These are phyloP conservation scores for Alternaria sp. DNA, from an alignment of 2,329 filamentous ascomycete genomes.

Conservation along the genomic window DNA sequence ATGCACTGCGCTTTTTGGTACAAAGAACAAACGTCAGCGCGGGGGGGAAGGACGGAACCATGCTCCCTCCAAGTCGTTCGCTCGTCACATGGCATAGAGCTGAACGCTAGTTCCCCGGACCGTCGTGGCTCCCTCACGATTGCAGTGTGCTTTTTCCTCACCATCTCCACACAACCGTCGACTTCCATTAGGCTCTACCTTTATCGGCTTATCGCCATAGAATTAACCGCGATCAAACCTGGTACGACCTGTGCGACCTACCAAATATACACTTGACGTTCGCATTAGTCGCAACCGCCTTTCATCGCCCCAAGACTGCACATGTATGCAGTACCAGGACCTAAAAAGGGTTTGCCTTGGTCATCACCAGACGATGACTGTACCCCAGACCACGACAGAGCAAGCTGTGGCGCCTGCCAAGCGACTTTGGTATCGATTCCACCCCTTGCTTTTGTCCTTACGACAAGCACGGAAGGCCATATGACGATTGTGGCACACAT, in stretches of 20 bases:
- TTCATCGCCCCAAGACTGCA: slow-evolving; percentile 17
- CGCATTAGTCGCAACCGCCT: slow-evolving; percentile 20
- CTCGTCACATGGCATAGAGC: slow-evolving; percentile 28
- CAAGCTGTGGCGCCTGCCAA: background rate
- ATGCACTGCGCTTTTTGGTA: slow-evolving; percentile 6
- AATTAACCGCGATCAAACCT: slow-evolving; percentile 1
- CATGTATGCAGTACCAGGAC: slow-evolving; percentile 18
- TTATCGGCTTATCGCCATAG: slow-evolving; percentile 8
- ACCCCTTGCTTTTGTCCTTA: slow-evolving; percentile 33
- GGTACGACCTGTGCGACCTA: slow-evolving; percentile 2
- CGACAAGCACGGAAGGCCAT: slow-evolving; percentile 18
- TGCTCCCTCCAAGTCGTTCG: slow-evolving; percentile 11
- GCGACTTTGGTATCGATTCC: background rate
- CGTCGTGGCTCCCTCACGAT: slow-evolving; percentile 37
- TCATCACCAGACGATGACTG: slow-evolving; percentile 16
- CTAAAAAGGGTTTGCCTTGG: slow-evolving; percentile 16
- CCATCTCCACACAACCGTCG: slow-evolving; percentile 37
- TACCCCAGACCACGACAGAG: slow-evolving; percentile 24
- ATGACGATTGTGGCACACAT: slow-evolving; percentile 16
- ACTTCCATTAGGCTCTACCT: slow-evolving; percentile 9
- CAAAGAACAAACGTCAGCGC: slow-evolving; percentile 10
- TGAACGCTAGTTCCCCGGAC: slow-evolving; percentile 33
- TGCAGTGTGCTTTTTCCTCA: slow-evolving; percentile 31
- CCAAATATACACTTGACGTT: background rate
- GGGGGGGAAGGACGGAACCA: background rate